phyloP scores from a whole-genome alignment of 108 stramenopile genomes.

The Epithemia pelagica region DNA sequence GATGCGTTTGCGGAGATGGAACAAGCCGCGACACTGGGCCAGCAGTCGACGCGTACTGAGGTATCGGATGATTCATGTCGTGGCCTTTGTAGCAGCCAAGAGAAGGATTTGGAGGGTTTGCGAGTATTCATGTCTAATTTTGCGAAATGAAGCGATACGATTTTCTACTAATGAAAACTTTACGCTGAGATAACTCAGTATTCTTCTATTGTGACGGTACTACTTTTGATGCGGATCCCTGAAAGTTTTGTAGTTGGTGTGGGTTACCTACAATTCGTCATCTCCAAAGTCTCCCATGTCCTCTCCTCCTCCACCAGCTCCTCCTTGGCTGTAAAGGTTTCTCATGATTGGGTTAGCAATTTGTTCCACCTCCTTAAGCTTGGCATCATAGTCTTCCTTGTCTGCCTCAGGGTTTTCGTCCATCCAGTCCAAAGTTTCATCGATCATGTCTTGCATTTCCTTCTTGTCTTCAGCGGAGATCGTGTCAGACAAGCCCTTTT shows the following conservation, averaged over 20 bases:
- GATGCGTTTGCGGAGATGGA: slow-evolving; percentile 10
- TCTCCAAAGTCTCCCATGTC: slow-evolving; percentile 77
- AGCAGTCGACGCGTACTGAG: not conserved
- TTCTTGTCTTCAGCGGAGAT: slow-evolving; percentile 65
- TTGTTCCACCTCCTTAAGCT: slow-evolving; percentile 96
- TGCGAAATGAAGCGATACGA: no score
- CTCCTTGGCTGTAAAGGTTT: slow-evolving; percentile 49
- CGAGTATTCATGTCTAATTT: slow-evolving; percentile 7
- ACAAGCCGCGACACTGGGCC: slow-evolving; percentile 1
- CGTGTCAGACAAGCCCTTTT: slow-evolving; percentile 72
- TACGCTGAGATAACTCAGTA: no score
- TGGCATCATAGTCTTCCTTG: slow-evolving; percentile 91
- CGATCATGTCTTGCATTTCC: slow-evolving; percentile 55
- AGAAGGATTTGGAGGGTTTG: slow-evolving; percentile 9
- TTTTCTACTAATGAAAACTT: no score
- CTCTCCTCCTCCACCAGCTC: slow-evolving; percentile 12
- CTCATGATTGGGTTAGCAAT: slow-evolving; percentile 93
- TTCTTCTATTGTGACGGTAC: no score
- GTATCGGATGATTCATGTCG: slow-evolving; percentile 8
- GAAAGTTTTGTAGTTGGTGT: no score
- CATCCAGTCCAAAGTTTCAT: slow-evolving; percentile 90
- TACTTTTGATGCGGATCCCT: no score
- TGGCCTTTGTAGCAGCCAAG: slow-evolving; percentile 11
- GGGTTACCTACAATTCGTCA: slow-evolving; percentile 76
- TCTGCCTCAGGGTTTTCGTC: slow-evolving; percentile 91